Base-by-base conservation (phyloP, 1,284 basidiomycete species). In the Cryptococcus depauperatus region DNA sequence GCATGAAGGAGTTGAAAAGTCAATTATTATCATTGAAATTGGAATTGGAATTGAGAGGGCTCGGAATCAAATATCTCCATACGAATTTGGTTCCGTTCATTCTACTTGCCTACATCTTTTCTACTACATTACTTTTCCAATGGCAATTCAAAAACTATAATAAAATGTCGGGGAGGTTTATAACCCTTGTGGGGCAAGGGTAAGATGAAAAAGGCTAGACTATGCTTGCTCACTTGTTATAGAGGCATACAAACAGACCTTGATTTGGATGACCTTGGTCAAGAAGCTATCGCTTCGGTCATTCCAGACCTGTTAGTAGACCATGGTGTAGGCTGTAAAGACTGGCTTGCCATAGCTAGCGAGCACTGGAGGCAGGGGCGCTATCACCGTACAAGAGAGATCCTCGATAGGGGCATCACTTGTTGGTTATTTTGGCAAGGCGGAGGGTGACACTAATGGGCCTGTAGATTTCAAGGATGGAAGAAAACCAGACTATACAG, bases 311-410 rank as follows among this genome's bases (percentile, higher is more conserved):
- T 71, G 37, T 51, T 73, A 37, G 47, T 52, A 14, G 64, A 70
- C 37, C 64, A 66, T 40, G 47, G 59, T 22, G 69, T 69, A 16
- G 64, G 68, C 51, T 67, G 66, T 37, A 65, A 67, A 46, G 62
- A 67, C 37, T 73, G 72, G 72, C 66, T 67, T 3, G 35, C 64
- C 23, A 58, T 72, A 25, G 69, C 70, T 4, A 59, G 64, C 26
- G 72, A 73, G 52, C 69, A 72, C 48, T 66, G 68, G 56, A 57
- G 59, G 42, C 55, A 62, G 18, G 62, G 58, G 1, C 51, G 64
- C 28, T 57, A 54, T 51, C 53, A 52, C 3, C 54, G 60, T 32
- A 69, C 68, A 3, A 58, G 70, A 50, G 58, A 66, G 28, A 50
- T 72, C 18, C 57, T 70, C 10, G 49, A 56, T 14, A 51, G 51